Evolutionary conservation across 2,329 filamentous ascomycete species (phyloP).

Genomic region (Hypocreales sp.): DNA sequence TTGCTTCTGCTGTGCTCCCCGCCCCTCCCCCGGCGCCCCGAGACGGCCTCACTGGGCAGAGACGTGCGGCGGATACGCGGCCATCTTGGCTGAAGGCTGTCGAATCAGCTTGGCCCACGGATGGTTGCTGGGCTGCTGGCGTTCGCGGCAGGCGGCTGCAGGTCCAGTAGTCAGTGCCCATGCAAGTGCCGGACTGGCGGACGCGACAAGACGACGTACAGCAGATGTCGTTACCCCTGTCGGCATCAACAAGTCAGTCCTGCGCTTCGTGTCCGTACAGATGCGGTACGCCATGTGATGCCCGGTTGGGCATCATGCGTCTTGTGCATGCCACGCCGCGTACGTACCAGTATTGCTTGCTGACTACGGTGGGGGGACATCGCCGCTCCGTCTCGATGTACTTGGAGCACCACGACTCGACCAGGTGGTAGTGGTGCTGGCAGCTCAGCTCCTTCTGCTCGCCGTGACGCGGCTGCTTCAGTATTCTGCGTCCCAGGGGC

Average conservation of each 20-base stretch:
- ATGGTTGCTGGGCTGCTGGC: constrained; percentile 20
- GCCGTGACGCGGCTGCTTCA: neutral
- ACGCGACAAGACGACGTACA: constrained; percentile 16
- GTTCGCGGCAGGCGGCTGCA: constrained; percentile 22
- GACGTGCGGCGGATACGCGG: constrained; percentile 12
- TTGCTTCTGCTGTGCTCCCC: too few relatives aligned
- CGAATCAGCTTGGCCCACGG: constrained; percentile 23
- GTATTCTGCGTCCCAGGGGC: neutral
- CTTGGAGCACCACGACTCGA: constrained; percentile 28
- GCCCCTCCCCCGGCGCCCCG: too few relatives aligned
- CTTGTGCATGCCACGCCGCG: too few relatives aligned
- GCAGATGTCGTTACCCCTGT: constrained; percentile 28
- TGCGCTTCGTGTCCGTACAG: too few relatives aligned
- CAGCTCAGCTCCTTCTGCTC: constrained; percentile 35
- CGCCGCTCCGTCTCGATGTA: constrained; percentile 27
- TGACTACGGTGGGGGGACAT: constrained; percentile 26
- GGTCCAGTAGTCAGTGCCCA: constrained; percentile 7
- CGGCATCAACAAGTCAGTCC: constrained; percentile 10
- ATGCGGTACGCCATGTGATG: constrained; percentile 2
- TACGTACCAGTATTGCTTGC: constrained; percentile 28
- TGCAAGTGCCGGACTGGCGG: too few relatives aligned
- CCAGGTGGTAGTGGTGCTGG: constrained; percentile 32
- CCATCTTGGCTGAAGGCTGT: constrained; percentile 14
- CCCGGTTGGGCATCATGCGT: neutral
- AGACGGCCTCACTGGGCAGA: constrained; percentile 9